phyloP scores from a whole-genome alignment of 495 filamentous ascomycete species.

The Jackrogersella multiformis region DNA sequence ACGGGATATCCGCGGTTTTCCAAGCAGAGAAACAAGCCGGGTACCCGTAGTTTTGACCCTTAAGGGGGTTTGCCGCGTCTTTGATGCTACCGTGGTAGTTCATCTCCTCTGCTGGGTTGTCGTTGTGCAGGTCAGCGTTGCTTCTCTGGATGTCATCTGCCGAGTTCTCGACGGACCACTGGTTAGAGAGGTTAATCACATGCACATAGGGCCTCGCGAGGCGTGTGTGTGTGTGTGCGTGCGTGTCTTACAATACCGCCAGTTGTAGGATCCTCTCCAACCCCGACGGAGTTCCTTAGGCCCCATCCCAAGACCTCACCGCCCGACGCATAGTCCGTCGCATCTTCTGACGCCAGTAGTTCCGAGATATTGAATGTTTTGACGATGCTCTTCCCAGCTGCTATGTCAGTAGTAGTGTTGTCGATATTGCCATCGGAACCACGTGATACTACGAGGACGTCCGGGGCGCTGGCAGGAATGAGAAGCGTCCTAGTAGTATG shows the following conservation, averaged over 20 bases:
- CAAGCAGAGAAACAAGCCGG: slow-evolving; percentile 70
- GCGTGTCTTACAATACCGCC: slow-evolving; percentile 61
- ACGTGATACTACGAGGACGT: slow-evolving; percentile 63
- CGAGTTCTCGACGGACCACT: slow-evolving; percentile 73
- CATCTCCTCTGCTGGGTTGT: slow-evolving; percentile 75
- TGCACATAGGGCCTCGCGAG: background rate
- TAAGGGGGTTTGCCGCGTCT: slow-evolving; percentile 53
- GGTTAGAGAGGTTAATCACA: background rate
- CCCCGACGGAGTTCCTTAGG: slow-evolving; percentile 71
- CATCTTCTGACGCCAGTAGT: slow-evolving; percentile 34
- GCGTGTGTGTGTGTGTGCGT: too few species aligned
- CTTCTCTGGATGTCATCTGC: slow-evolving; percentile 65
- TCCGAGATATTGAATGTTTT: slow-evolving; percentile 65
- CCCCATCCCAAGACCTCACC: slow-evolving; percentile 71
- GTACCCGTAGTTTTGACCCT: slow-evolving; percentile 66
- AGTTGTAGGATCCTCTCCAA: slow-evolving; percentile 65
- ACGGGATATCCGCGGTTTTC: slow-evolving; percentile 62
- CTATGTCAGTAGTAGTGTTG: slow-evolving; percentile 50
- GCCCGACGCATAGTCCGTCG: slow-evolving; percentile 57
- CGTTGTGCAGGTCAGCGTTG: slow-evolving; percentile 65
- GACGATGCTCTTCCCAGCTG: slow-evolving; percentile 65
- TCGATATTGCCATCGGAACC: slow-evolving; percentile 70
- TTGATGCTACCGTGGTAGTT: slow-evolving; percentile 71
- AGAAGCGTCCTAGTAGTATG: slow-evolving; percentile 69
- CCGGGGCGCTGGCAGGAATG: slow-evolving; percentile 56